These are phyloP conservation scores for Aschersonia sp. DNA, from an alignment of 2,329 filamentous ascomycete genomes.

Conservation along the genomic window DNA sequence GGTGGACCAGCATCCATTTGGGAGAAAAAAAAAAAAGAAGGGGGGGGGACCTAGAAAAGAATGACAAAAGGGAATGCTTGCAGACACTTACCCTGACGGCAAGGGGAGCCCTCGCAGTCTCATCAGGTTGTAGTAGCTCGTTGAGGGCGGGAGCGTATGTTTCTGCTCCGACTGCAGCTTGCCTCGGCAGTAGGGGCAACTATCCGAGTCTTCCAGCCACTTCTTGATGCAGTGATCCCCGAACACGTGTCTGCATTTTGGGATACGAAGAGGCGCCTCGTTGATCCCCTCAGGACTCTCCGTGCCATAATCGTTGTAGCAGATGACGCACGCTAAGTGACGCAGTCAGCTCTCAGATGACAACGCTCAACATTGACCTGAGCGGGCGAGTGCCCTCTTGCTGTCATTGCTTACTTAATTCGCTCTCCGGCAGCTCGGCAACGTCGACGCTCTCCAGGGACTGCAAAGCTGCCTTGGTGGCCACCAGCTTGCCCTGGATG, in stretches of 20 bases:
- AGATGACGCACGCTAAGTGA: slow-evolving; percentile 42
- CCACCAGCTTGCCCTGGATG: slow-evolving; percentile 27
- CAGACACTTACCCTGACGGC: slow-evolving; percentile 9
- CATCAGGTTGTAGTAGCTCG: slow-evolving; percentile 17
- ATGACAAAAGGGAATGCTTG: background rate
- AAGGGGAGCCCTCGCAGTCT: slow-evolving; percentile 11
- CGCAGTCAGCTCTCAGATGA: background rate
- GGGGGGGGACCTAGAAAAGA: too few relatives aligned
- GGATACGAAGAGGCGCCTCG: slow-evolving; percentile 42
- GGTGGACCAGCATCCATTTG: background rate
- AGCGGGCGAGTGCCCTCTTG: too few relatives aligned
- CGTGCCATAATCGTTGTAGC: slow-evolving; percentile 47
- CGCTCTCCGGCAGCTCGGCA: slow-evolving; percentile 26
- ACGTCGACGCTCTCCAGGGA: slow-evolving; percentile 32
- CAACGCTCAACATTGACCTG: too few relatives aligned
- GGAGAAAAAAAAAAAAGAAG: too few relatives aligned
- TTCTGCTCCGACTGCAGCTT: slow-evolving; percentile 39
- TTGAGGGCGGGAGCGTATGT: slow-evolving; percentile 6
- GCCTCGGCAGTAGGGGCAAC: slow-evolving; percentile 49
- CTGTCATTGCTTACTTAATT: slow-evolving; percentile 29
- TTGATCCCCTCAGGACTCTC: slow-evolving; percentile 41
- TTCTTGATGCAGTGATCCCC: slow-evolving; percentile 50
- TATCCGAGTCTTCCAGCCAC: slow-evolving; percentile 49
- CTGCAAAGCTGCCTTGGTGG: slow-evolving; percentile 29
- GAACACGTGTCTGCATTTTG: slow-evolving; percentile 50